These are phyloP conservation scores for Aspergillus sp. DNA, from an alignment of 2,329 filamentous ascomycete genomes.

Conservation along the genomic window DNA sequence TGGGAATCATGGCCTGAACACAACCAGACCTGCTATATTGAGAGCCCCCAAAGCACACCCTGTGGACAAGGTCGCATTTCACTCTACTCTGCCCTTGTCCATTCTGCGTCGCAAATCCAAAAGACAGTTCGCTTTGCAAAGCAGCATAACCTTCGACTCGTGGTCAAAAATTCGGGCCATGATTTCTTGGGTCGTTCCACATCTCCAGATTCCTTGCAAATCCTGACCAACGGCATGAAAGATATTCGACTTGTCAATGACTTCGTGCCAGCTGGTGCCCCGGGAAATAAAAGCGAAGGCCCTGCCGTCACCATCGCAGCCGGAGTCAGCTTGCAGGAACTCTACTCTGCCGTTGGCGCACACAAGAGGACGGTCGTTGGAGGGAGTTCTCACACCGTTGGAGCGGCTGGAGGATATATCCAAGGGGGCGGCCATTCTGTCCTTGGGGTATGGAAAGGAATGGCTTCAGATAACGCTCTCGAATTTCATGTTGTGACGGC, in stretches of 20 bases:
- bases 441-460: conserved; percentile 34
- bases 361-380: conserved; percentile 38
- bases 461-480: conserved; percentile 41
- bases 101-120: conserved; percentile 29
- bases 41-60: conserved; percentile 13
- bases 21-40: conserved; percentile 34
- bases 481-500: conserved; percentile 38
- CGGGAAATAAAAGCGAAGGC: background rate
- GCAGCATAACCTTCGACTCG: conserved; percentile 26
- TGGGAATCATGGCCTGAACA: conserved; percentile 36
- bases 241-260: conserved; percentile 19
- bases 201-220: conserved; percentile 29
- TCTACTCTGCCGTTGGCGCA: conserved; percentile 41
- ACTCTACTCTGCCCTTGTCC: conserved; percentile 31
- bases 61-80: conserved; percentile 35
- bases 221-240: conserved; percentile 31
- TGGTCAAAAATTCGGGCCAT: conserved; percentile 34
- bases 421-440: conserved; percentile 55
- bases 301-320: conserved; percentile 47
- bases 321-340: conserved; percentile 45
- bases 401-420: conserved; percentile 53
- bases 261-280: conserved; percentile 16
- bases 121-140: conserved; percentile 33
- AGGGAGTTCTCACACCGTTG: conserved; percentile 41
- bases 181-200: conserved; percentile 30